phyloP scores from a whole-genome alignment of 805 yeast genomes.

The Myxozyma sirexii region DNA sequence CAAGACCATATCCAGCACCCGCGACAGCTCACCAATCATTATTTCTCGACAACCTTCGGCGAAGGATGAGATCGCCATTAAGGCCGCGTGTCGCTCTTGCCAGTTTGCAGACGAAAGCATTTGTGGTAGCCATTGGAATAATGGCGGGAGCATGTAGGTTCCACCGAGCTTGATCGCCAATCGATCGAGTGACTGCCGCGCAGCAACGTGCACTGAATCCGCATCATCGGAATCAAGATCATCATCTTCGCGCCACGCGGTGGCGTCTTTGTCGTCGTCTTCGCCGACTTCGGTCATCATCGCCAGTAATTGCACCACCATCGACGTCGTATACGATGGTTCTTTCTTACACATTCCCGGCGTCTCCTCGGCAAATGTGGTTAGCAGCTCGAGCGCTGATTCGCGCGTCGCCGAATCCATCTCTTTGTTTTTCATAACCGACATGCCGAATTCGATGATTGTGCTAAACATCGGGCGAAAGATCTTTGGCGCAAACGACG shows the following conservation, averaged over 20 bases:
- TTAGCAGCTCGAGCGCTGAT: conserved; percentile 83
- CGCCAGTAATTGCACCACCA: conserved; percentile 72
- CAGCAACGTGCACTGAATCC: conserved; percentile 86
- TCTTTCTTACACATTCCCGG: conserved; percentile 93
- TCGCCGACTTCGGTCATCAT: conserved; percentile 92
- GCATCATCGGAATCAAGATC: conserved; percentile 78
- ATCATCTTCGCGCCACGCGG: conserved; percentile 83
- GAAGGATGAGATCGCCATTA: conserved; percentile 95
- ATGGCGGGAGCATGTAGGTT: conserved; percentile 75
- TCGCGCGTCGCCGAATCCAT: conserved; percentile 78
- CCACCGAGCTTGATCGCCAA: conserved; percentile 84
- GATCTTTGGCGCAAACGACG: conserved; percentile 91
- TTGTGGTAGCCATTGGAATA: conserved; percentile 82
- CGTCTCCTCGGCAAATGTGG: conserved; percentile 89
- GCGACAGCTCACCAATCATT: conserved; percentile 76
- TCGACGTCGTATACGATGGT: conserved; percentile 65
- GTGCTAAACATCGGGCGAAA: conserved; percentile 88
- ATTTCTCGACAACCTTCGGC: conserved; percentile 97
- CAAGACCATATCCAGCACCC: conserved; percentile 77
- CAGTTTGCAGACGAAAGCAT: conserved; percentile 78
- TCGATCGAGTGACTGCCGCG: conserved; percentile 92
- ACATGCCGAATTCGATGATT: conserved; percentile 82
- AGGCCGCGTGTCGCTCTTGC: conserved; percentile 95
- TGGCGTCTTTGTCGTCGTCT: conserved; percentile 67
- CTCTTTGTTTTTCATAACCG: conserved; percentile 78